Evolutionary conservation across 108 stramenopile species (phyloP), one percentile per base, ranked within the genome.

Genomic region (Cyclotella choctawhatcheeana): DNA sequence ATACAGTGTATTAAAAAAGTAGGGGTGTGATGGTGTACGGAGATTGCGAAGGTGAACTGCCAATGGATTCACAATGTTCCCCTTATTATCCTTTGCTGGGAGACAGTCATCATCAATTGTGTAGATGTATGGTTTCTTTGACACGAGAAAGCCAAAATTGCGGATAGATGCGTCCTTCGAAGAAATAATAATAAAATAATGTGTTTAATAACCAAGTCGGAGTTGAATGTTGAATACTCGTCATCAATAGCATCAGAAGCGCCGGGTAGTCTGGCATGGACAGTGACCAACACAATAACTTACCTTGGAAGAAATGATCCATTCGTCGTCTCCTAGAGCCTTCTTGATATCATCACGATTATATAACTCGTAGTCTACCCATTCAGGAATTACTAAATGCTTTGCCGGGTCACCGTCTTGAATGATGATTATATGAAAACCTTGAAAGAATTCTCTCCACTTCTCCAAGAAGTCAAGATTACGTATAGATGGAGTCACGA

Each of bases 251-350:
- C n/a, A n/a, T n/a, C n/a, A n/a, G n/a, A n/a, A n/a, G n/a, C n/a
- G n/a, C n/a, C n/a, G n/a, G n/a, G n/a, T n/a, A n/a, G n/a, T n/a
- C n/a, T n/a, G n/a, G n/a, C n/a, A n/a, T n/a, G n/a, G n/a, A n/a
- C n/a, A n/a, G n/a, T n/a, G n/a, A n/a, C n/a, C n/a, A n/a, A n/a
- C n/a, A n/a, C n/a, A n/a, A n/a, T n/a, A n/a, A n/a, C n/a, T n/a
- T n/a, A n/a, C n/a, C n/a, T n/a, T n/a, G 40, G 40, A 43, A 43
- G 40, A 43, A 43, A 50, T 50, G n/a, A 50, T 50, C 48, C 48
- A 50, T 50, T 50, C 14, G 17, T n/a, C 48, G 4, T 50, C 48
- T 50, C 48, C 48, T n/a, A 50, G 48, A 4, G 48, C 48, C 48
- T 4, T 7, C 48, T 50, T n/a, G 17, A 50, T 50, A 50, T 50